These are phyloP conservation scores for Ophiocordyceps robertsii DNA, from an alignment of 2,329 filamentous ascomycete species.

Conservation along the genomic window DNA sequence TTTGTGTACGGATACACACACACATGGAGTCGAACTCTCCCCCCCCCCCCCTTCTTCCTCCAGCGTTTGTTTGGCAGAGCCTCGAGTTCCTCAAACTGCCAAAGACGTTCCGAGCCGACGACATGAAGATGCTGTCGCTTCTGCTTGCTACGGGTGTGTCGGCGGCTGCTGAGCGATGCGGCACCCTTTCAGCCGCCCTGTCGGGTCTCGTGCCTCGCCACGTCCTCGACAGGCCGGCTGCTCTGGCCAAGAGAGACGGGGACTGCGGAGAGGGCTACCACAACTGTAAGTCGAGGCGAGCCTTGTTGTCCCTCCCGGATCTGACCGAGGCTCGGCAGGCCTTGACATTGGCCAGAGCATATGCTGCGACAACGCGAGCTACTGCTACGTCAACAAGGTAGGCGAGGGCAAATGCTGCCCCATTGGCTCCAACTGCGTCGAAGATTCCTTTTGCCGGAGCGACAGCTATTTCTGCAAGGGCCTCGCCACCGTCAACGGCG, in stretches of 20 bases:
- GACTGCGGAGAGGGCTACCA: slow-evolving; percentile 3
- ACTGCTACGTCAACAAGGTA: slow-evolving; percentile 28
- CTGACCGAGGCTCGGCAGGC: slow-evolving; percentile 20
- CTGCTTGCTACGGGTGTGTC: not conserved
- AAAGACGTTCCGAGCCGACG: not conserved
- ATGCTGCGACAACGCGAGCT: slow-evolving; percentile 30
- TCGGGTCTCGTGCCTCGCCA: not conserved
- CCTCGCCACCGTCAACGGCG: slow-evolving; percentile 10
- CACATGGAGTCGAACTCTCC: no score
- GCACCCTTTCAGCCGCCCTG: not conserved
- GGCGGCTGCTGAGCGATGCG: not conserved
- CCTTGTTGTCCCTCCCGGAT: not conserved
- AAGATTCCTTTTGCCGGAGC: slow-evolving; percentile 20
- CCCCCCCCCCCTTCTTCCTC: no score
- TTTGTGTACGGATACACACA: no score
- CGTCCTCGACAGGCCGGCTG: not conserved
- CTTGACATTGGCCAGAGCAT: slow-evolving; percentile 23
- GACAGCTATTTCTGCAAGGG: slow-evolving; percentile 19
- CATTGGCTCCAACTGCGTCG: slow-evolving; percentile 25
- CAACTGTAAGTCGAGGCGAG: slow-evolving; percentile 14
- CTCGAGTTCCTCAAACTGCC: not conserved
- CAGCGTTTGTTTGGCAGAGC: no score
- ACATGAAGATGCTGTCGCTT: not conserved
- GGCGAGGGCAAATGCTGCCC: slow-evolving; percentile 25
- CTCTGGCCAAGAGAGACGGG: not conserved